These are phyloP conservation scores for Glarea lozoyensis DNA, from an alignment of 495 filamentous ascomycete species.

Conservation along the genomic window DNA sequence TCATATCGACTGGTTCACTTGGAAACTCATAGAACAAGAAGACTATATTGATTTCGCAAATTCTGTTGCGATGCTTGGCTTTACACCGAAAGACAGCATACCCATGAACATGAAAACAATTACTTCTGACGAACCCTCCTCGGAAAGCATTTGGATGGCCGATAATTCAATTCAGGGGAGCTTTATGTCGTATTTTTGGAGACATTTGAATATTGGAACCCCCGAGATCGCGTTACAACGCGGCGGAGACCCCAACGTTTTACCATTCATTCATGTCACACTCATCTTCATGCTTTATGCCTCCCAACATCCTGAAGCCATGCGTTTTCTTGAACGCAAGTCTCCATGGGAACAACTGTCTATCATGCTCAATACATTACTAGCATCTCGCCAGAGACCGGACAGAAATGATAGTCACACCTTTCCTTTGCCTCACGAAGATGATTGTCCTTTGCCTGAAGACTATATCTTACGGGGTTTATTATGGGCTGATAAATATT, in stretches of 20 bases:
- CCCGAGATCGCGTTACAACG: conserved; percentile 10
- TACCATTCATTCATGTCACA: conserved; percentile 19
- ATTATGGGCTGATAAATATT: conserved; percentile 60
- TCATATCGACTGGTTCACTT: conserved; percentile 48
- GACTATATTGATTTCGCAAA: conserved; percentile 43
- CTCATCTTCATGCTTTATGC: conserved; percentile 18
- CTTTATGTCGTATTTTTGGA: too few relatives aligned
- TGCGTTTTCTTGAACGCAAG: conserved; percentile 10
- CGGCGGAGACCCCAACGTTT: conserved; percentile 20
- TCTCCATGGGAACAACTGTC: conserved; percentile 17
- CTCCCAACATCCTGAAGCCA: conserved; percentile 10
- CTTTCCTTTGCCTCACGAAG: conserved; percentile 47
- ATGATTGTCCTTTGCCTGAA: conserved; percentile 66
- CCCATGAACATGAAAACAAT: conserved; percentile 9
- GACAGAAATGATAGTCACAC: conserved; percentile 32
- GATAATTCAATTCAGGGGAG: conserved; percentile 7
- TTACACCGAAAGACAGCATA: conserved; percentile 13
- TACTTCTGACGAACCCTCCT: too few relatives aligned
- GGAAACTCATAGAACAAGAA: conserved; percentile 55
- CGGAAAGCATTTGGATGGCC: too few relatives aligned
- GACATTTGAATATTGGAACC: conserved; percentile 19
- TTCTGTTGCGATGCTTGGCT: conserved; percentile 14
- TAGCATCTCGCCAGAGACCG: conserved; percentile 21
- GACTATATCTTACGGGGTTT: conserved; percentile 77
- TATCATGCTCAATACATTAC: conserved; percentile 18